Conservation (phyloP, 306 rosid genomes). For the Ormosia semicastrata region DNA sequence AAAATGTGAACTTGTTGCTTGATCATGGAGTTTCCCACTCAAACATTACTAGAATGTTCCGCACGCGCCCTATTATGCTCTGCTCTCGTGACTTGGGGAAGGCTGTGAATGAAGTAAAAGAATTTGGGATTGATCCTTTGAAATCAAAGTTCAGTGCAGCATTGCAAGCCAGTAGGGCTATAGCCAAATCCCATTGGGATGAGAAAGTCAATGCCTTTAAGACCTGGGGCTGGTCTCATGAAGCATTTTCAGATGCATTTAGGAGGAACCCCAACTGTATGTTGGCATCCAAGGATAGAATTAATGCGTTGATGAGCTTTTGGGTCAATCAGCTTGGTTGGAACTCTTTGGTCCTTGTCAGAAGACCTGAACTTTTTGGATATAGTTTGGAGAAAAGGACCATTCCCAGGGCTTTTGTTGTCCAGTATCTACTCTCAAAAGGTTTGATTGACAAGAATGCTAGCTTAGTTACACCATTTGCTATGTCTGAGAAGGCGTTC, state of each 20-base stretch:
- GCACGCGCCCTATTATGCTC: neutral
- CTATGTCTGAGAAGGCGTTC: neutral
- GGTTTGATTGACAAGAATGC: conserved; percentile 29
- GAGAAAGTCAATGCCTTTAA: conserved; percentile 27
- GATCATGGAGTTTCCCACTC: neutral
- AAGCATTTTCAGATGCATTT: conserved; percentile 32
- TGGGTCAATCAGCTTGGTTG: conserved; percentile 42
- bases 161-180: neutral
- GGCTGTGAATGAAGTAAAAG: conserved; percentile 26
- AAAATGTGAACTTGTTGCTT: neutral
- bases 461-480: neutral
- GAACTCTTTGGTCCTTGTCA: conserved; percentile 8
- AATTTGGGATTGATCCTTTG: conserved; percentile 38
- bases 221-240: conserved; percentile 51
- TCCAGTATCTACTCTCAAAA: conserved; percentile 22
- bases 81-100: neutral
- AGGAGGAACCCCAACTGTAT: conserved; percentile 34
- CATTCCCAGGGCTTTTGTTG: conserved; percentile 43
- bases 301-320: conserved; percentile 38
- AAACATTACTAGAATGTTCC: neutral
- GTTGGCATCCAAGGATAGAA: conserved; percentile 35
- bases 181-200: conserved; percentile 32
- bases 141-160: conserved; percentile 21
- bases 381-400: conserved; percentile 51
- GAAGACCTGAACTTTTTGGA: neutral